Base-by-base conservation (phyloP, 2,329 filamentous ascomycete species). In the Ceratocystis lukuohia region DNA sequence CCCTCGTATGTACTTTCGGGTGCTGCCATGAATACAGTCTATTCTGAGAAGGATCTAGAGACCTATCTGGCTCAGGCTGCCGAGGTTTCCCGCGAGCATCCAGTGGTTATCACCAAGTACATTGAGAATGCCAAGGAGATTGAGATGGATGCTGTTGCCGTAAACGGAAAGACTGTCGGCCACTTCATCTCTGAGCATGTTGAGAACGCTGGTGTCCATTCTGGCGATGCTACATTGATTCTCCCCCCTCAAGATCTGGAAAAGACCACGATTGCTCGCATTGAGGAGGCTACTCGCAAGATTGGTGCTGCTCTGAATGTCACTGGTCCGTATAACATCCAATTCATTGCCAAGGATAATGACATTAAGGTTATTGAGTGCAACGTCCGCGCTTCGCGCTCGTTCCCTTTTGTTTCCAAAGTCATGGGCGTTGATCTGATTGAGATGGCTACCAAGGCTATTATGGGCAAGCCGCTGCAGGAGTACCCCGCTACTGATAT, bases 341-440 rank as follows among this genome's bases (percentile, higher is more conserved):
- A 99, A 75, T 97, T 99, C 79, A 99, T 99, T 72, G 94, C 94
- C 72, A 97, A 97, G 80, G 92, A 97, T 76, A 97, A 97, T 75
- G 93, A 97, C 71, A 97, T 99, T 81, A 97, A 97, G 81, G 94
- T 99, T 70, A 99, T 99, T 70, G 94, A 99, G 79, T 97, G 94
- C 78, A 99, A 99, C 73, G 94, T 97, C 68, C 88, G 94, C 69
- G 94, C 94, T 17, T 96, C 94, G 59, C 85, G 94, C 70, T 97
- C 93, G 0, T 96, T 96, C 82, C 94, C 94, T 69, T 99, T 99
- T 74, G 92, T 97, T 17, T 96, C 92, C 70, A 99, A 99, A 81
- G 91, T 96, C 71, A 97, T 96, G 90, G 92, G 92, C 64, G 89
- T 96, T 64, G 93, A 99, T 74, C 82, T 99, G 69, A 96, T 99